Conservation (phyloP, 176 grass and related monocot species). For the Oryza officinalis region DNA sequence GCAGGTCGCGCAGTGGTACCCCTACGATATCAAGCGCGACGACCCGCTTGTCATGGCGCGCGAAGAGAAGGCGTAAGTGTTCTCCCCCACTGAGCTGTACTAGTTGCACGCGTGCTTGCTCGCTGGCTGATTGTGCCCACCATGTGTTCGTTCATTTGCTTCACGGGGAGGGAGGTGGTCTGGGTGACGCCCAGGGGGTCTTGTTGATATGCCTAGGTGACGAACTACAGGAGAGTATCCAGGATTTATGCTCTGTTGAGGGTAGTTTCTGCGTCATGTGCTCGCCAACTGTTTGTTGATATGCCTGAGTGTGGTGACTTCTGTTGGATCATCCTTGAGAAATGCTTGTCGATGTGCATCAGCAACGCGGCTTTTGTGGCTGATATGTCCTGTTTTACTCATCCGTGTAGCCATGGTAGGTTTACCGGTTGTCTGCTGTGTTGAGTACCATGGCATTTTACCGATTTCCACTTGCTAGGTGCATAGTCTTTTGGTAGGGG, state of each 20-base stretch:
- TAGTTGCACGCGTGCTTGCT: background rate
- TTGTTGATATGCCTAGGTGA: constrained; percentile 13
- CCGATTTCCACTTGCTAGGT: background rate
- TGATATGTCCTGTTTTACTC: background rate
- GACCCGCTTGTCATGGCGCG: constrained; percentile 58
- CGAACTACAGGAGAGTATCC: background rate
- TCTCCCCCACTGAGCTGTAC: background rate
- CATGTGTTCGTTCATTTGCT: background rate
- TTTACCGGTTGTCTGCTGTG: background rate
- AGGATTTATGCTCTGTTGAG: background rate
- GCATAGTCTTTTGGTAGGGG: background rate
- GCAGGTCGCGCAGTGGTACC: constrained; percentile 77
- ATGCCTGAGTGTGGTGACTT: background rate
- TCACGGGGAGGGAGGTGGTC: background rate
- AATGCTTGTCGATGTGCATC: background rate
- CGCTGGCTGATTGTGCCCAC: background rate
- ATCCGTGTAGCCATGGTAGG: background rate
- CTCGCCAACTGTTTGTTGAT: background rate
- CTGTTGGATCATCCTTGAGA: background rate
- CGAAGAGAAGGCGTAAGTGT: constrained; percentile 74
- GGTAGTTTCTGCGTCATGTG: background rate
- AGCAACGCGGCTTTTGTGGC: background rate
- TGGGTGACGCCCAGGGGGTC: background rate
- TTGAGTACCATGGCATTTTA: background rate
- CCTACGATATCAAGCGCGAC: constrained; percentile 69